Evolutionary conservation across 2,329 filamentous ascomycete genomes (phyloP).

Genomic region (Stagonosporopsis tanaceti): DNA sequence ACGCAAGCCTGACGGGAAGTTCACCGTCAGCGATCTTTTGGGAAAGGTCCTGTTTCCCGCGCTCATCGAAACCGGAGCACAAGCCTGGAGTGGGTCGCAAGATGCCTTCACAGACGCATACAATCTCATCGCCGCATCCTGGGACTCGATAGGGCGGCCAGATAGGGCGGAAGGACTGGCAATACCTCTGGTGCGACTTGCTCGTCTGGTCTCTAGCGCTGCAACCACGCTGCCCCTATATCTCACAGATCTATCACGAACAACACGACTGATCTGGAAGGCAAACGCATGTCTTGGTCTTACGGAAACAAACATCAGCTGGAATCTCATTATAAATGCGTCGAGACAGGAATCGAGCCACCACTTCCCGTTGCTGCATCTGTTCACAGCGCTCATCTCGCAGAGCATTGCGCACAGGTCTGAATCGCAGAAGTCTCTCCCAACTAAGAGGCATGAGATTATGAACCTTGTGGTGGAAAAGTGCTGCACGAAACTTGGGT

Average conservation of each 20-base stretch:
- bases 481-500: constrained; percentile 37
- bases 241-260: constrained; percentile 32
- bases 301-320: constrained; percentile 26
- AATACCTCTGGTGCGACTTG: constrained; percentile 41
- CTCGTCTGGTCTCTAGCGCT: constrained; percentile 37
- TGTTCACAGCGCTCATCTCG: constrained; percentile 44
- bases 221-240: constrained; percentile 33
- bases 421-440: constrained; percentile 20
- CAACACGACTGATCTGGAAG: constrained; percentile 38
- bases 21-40: constrained; percentile 31
- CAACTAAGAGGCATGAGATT: constrained; percentile 27
- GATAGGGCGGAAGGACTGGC: constrained; percentile 34
- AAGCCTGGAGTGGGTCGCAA: constrained; percentile 4
- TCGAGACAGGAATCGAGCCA: constrained; percentile 19
- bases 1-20: constrained; percentile 24
- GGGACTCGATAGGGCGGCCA: constrained; percentile 37
- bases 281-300: constrained; percentile 39
- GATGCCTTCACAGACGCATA: constrained; percentile 33
- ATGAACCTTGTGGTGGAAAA: constrained; percentile 39
- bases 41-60: constrained; percentile 33
- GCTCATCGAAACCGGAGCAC: constrained; percentile 18
- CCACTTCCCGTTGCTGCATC: constrained; percentile 38
- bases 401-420: constrained; percentile 36
- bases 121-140: constrained; percentile 35
- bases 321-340: constrained; percentile 36